Evolutionary conservation across 306 rosid species (phyloP).

Genomic region (Casuarina glauca): DNA sequence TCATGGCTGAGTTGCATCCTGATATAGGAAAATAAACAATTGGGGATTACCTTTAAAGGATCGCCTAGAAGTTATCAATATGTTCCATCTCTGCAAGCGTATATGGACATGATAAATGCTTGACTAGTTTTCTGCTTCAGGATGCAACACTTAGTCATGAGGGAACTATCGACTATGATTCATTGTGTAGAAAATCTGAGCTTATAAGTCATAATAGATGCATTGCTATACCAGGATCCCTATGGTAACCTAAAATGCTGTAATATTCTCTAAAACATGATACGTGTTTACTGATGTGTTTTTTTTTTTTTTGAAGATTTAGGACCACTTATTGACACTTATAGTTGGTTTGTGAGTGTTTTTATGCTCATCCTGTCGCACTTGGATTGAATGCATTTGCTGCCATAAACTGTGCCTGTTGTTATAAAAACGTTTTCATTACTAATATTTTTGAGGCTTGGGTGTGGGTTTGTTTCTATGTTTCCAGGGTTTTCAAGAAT

Average conservation of each 20-base stretch:
- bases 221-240: neutral
- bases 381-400: neutral
- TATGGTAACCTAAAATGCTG: neutral
- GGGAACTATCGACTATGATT: neutral
- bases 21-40: too few relatives aligned
- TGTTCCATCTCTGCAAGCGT: too few relatives aligned
- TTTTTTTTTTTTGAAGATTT: neutral
- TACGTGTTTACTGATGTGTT: neutral
- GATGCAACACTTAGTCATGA: neutral
- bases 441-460: conserved; percentile 16
- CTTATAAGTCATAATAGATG: neutral
- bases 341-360: neutral
- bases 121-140: neutral
- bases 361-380: neutral
- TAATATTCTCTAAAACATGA: neutral
- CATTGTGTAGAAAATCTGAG: neutral
- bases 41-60: too few relatives aligned
- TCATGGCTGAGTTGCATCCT: too few relatives aligned
- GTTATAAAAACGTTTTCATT: neutral
- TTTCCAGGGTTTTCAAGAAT: conserved; percentile 84
- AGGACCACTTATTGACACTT: neutral
- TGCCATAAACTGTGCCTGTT: neutral
- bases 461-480: conserved; percentile 17
- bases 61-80: too few relatives aligned
- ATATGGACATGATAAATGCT: too few relatives aligned